Conservation (phyloP, 2,329 filamentous ascomycete genomes). For the Macrophomina tecta region DNA sequence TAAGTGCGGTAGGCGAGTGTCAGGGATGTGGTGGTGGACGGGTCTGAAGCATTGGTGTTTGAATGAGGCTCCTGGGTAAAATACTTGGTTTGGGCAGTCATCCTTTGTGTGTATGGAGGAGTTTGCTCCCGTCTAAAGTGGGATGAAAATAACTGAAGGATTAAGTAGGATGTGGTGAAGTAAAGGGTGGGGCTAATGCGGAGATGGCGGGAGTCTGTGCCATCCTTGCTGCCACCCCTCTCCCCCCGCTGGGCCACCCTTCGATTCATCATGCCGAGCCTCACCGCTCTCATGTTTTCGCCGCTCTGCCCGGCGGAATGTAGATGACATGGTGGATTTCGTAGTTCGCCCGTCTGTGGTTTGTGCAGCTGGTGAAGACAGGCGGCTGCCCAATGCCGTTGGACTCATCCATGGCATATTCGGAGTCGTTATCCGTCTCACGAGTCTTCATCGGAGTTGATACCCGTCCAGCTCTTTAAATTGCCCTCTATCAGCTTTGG, state of each 20-base stretch:
- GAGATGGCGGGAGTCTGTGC: not conserved
- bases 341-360: no score
- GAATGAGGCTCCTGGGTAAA: slow-evolving; percentile 36
- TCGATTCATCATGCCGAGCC: not conserved
- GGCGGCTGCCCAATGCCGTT: no score
- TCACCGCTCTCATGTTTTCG: not conserved
- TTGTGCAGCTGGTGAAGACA: no score
- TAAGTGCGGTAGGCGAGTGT: slow-evolving; percentile 51
- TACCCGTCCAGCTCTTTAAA: no score
- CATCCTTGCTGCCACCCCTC: not conserved
- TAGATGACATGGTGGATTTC: no score
- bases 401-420: no score
- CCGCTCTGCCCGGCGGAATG: no score
- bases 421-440: no score
- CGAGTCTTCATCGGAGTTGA: no score
- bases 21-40: slow-evolving; percentile 34
- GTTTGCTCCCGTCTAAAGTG: no score
- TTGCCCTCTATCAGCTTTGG: no score
- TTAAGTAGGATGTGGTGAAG: not conserved
- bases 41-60: slow-evolving; percentile 33
- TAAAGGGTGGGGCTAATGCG: not conserved
- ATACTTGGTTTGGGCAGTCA: slow-evolving; percentile 34
- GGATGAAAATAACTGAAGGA: not conserved
- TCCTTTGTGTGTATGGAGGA: not conserved
- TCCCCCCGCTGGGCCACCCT: not conserved